Evolutionary conservation across 1,139 yeast genomes (phyloP).

Genomic region (Candida sp.): DNA sequence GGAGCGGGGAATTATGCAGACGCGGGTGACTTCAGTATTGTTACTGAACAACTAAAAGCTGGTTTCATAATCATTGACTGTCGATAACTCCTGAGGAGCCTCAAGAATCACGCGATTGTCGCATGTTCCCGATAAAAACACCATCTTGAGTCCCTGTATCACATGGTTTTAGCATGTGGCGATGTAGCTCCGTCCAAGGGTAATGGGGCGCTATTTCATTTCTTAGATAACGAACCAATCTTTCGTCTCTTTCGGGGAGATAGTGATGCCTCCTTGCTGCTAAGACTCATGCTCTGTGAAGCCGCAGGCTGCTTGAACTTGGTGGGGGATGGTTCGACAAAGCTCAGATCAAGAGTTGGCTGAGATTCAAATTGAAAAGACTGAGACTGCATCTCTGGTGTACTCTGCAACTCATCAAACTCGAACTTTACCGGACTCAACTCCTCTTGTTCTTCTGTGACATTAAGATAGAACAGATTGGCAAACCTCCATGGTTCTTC

Average conservation of each 20-base stretch:
- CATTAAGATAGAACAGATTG: constrained; percentile 9
- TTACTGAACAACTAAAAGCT: too few species aligned
- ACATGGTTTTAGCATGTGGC: too few species aligned
- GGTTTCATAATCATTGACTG: too few species aligned
- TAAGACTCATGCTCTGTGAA: too few species aligned
- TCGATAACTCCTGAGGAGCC: too few species aligned
- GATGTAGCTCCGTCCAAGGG: too few species aligned
- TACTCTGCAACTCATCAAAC: constrained; percentile 3
- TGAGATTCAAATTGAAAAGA: neutral
- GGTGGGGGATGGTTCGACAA: neutral
- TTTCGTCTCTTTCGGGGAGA: constrained; percentile 16
- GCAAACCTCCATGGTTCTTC: constrained; percentile 13
- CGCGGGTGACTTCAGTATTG: too few species aligned
- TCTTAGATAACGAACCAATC: constrained; percentile 11
- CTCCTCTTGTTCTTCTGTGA: constrained; percentile 4
- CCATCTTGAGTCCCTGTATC: too few species aligned
- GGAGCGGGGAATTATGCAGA: too few species aligned
- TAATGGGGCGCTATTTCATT: neutral
- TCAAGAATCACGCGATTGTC: too few species aligned
- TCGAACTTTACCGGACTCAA: constrained; percentile 8
- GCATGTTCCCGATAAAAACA: too few species aligned
- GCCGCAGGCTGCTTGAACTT: neutral
- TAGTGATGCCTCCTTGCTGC: neutral
- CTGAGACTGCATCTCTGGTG: neutral
- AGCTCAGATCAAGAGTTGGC: neutral